phyloP scores from a whole-genome alignment of 164 flowering plant genomes.

The Chimonanthus salicifolius region DNA sequence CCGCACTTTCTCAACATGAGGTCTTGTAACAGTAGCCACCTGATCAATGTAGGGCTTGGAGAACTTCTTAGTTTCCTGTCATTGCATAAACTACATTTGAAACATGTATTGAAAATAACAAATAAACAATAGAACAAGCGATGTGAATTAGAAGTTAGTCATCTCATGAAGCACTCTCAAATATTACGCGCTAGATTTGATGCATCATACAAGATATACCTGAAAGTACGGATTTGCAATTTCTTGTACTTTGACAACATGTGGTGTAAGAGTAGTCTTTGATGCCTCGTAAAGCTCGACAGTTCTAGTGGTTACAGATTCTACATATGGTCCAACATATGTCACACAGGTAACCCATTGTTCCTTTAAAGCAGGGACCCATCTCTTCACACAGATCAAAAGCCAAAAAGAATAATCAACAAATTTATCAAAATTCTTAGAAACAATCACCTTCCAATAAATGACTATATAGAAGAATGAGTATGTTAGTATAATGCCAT shows the following conservation, averaged over 20 bases:
- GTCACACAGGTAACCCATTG: conserved; percentile 50
- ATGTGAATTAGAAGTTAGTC: not conserved
- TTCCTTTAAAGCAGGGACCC: conserved; percentile 64
- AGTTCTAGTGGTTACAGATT: conserved; percentile 35
- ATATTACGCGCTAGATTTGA: no score
- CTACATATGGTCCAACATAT: conserved; percentile 59
- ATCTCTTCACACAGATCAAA: conserved; percentile 41
- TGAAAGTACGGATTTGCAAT: conserved; percentile 66
- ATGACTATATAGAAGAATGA: not conserved
- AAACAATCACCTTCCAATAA: not conserved
- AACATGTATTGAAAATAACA: not conserved
- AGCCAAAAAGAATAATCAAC: not conserved
- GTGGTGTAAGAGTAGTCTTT: conserved; percentile 57
- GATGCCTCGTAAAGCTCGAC: conserved; percentile 60
- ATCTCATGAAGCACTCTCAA: no score
- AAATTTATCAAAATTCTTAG: not conserved
- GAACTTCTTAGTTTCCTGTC: conserved; percentile 67
- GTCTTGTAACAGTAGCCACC: conserved; percentile 53
- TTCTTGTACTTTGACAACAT: conserved; percentile 53
- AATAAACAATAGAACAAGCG: not conserved
- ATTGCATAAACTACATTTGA: conserved; percentile 7
- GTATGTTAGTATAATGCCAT: not conserved
- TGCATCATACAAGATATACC: conserved; percentile 32
- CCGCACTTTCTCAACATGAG: conserved; percentile 70
- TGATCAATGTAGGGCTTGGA: conserved; percentile 75